Evolutionary conservation across 805 yeast species (phyloP), one percentile per base, ranked within the genome.

Genomic region (Ogataea pignaliae): DNA sequence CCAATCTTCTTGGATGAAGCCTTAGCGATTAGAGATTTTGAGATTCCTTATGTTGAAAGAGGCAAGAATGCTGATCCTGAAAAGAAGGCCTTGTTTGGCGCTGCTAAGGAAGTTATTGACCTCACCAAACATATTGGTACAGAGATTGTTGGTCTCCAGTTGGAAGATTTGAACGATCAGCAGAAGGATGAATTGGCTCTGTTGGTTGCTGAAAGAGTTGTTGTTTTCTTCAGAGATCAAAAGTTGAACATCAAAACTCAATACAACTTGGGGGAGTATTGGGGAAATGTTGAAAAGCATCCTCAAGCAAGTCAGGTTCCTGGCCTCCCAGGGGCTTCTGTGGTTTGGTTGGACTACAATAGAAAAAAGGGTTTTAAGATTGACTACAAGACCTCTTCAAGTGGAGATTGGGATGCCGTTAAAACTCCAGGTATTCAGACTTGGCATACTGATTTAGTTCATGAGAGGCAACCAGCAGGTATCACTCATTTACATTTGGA

Each of bases 401-500:
- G 45, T 35, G 52, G 56, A 39, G 53, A 55, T 41, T 54, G 41
- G 34, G 57, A 51, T 44, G 33, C 45, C 8, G 30, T 45, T 21
- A 46, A 37, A 37, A 39, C 39, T 41, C 39, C 42, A 35, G 53
- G 53, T 18, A 55, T 57, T 32, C 55, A 65, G 17, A 60, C 56
- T 14, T 75, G 77, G 76, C 83, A 77, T 64, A 69, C 79, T 8
- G 82, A 77, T 55, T 66, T 78, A 41, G 72, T 72, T 35, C 81
- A 77, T 52, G 83, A 78, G 62, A 64, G 66, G 37, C 76, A 75
- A 44, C 82, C 83, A 6, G 75, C 83, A 2, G 80, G 78, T 17
- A 64, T 72, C 50, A 77, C 84, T 3, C 75, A 72, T 48, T 65
- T 80, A 52, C 77, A 76, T 51, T 66, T 72, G 54, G 78, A 77